Evolutionary conservation across 1,139 yeast genomes (phyloP).

Genomic region (Pichia kudriavzevii): DNA sequence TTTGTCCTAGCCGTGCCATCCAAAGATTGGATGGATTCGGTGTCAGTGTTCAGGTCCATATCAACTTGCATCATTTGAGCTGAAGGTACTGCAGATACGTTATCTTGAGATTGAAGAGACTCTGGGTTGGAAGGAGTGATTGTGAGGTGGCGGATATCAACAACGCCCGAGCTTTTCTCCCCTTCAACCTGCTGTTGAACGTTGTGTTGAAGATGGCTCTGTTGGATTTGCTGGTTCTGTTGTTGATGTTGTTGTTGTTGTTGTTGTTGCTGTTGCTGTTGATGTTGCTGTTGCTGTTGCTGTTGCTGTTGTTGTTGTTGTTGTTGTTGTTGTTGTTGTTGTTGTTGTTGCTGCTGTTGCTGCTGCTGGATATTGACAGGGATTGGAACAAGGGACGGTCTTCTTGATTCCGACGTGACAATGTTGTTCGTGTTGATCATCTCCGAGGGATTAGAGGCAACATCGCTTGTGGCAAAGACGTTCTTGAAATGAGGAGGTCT

Average conservation of each 20-base stretch:
- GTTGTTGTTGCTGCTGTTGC: not conserved
- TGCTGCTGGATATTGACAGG: constrained; percentile 1
- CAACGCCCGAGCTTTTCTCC: too few species aligned
- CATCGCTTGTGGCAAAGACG: constrained; percentile 16
- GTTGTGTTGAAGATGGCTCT: not conserved
- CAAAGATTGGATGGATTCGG: too few species aligned
- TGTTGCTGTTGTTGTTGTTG: constrained; percentile 1
- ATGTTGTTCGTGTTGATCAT: constrained; percentile 12
- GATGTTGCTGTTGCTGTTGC: not conserved
- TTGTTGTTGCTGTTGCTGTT: not conserved
- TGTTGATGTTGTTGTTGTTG: constrained; percentile 5
- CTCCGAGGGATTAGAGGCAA: constrained; percentile 8
- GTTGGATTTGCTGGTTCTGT: constrained; percentile 2
- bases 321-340: constrained; percentile 11
- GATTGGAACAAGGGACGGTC: constrained; percentile 23
- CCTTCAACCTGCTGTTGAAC: too few species aligned
- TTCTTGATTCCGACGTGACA: constrained; percentile 23
- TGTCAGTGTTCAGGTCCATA: too few species aligned
- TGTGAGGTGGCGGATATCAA: too few species aligned
- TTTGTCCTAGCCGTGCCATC: too few species aligned
- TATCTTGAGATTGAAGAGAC: too few species aligned
- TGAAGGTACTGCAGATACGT: too few species aligned
- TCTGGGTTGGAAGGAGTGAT: too few species aligned
- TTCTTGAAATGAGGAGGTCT: constrained; percentile 25
- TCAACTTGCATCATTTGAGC: too few species aligned